Conservation (phyloP, 179 eudicot species). For the Spinacia oleracea region DNA sequence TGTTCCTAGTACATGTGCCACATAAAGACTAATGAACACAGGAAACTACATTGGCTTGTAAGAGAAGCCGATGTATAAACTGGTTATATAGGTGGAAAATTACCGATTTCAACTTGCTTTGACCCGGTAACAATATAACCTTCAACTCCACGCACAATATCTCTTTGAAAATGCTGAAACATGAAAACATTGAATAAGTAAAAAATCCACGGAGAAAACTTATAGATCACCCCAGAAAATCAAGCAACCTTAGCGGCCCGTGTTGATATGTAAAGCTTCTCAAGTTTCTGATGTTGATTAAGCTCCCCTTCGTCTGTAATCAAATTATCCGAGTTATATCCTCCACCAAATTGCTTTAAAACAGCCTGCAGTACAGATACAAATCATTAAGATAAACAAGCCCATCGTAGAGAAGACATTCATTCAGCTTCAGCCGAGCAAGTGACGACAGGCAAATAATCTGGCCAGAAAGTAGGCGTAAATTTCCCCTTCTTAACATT, state of each 20-base stretch:
- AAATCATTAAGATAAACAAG: constrained; percentile 8
- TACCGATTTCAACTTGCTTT: constrained; percentile 95
- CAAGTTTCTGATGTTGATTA: constrained; percentile 87
- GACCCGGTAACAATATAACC: constrained; percentile 93
- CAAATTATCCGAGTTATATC: constrained; percentile 67
- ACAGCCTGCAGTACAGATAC: constrained; percentile 57
- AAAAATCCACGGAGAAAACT: not conserved
- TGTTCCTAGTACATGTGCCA: constrained; percentile 47
- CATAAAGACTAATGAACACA: not conserved
- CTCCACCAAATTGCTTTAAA: constrained; percentile 86
- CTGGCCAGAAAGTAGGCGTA: not conserved
- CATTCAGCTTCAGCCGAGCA: not conserved
- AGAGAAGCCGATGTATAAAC: constrained; percentile 7
- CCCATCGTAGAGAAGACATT: constrained; percentile 6
- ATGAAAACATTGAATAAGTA: constrained; percentile 16
- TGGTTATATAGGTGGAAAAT: constrained; percentile 18
- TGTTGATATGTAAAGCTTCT: constrained; percentile 89
- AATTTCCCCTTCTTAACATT: not conserved
- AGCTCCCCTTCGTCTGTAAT: constrained; percentile 71
- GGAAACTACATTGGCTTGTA: not conserved
- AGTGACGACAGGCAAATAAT: not conserved
- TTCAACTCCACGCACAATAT: constrained; percentile 91
- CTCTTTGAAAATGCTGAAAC: constrained; percentile 92
- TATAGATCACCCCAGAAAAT: constrained; percentile 1
- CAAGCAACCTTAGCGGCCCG: constrained; percentile 83